Base-by-base conservation (phyloP, 805 yeast genomes). In the Candida manassasensis region DNA sequence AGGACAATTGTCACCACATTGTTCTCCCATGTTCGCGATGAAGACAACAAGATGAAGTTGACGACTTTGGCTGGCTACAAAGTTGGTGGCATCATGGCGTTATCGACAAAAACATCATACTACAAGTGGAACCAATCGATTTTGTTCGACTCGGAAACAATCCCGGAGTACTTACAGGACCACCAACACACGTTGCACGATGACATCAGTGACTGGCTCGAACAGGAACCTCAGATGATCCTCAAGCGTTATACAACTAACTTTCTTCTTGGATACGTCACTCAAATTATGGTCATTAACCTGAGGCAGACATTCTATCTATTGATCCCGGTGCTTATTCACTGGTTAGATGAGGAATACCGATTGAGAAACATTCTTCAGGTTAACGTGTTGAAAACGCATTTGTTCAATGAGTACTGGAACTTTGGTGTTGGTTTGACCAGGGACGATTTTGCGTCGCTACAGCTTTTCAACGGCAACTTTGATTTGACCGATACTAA, bases 201-300 rank as follows among this genome's bases (percentile, higher is more conserved):
- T 27, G 68, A 62, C 32, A 54, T 65, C 2, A 68, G 63, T 36
- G 47, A 42, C 9, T 65, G 69, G 69, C 49, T 66, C 7, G 53
- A 44, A 19, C n/a, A 11, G n/a, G 63, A 61, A 22, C 69, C 69
- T 1, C 24, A 29, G 9, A 21, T 47, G 8, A 40, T 61, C 7
- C 45, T 48, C n/a, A 29, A 32, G 5, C 15, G 36, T 0, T 49
- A 61, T 38, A 48, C 55, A 17, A 29, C 34, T 12, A 57, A 53
- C 16, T 38, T 64, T 7, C 37, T 63, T 10, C 26, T 56, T 3
- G 70, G 70, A 2, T 66, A 66, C 39, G 32, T 65, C 10, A 29
- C 60, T 4, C 66, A 63, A 29, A 36, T 65, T 14, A 33, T 64
- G 4, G 55, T 55, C n/a, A 44, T 63, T 36, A 52, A 64, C 34